These are phyloP conservation scores for Hanseniaspora mollemarum DNA, from an alignment of 805 yeast species.

Conservation along the genomic window DNA sequence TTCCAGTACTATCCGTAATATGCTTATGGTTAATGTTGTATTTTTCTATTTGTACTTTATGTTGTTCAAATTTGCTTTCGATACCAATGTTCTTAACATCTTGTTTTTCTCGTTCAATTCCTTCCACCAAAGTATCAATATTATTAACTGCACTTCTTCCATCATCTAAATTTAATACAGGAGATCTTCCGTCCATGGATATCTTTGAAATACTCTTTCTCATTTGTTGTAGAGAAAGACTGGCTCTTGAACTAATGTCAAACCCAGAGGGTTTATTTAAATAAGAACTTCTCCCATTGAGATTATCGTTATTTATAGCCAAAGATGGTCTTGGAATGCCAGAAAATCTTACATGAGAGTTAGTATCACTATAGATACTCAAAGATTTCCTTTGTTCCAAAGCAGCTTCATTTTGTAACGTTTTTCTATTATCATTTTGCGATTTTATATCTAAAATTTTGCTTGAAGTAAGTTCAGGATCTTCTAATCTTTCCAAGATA, in stretches of 20 bases:
- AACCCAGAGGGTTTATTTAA: slow-evolving; percentile 26
- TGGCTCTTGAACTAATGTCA: slow-evolving; percentile 23
- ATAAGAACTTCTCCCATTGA: slow-evolving; percentile 26
- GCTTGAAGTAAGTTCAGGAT: slow-evolving; percentile 45
- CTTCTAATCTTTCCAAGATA: slow-evolving; percentile 59
- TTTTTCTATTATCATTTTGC: slow-evolving; percentile 51
- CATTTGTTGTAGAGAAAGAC: slow-evolving; percentile 27
- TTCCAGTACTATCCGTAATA: not conserved
- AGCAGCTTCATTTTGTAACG: slow-evolving; percentile 64
- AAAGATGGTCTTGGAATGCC: slow-evolving; percentile 6
- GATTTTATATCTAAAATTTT: slow-evolving; percentile 54
- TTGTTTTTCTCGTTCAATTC: slow-evolving; percentile 35
- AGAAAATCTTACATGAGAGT: slow-evolving; percentile 16
- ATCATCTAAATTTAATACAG: not conserved
- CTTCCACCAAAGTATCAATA: slow-evolving; percentile 40
- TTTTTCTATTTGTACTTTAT: slow-evolving; percentile 45
- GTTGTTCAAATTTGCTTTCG: slow-evolving; percentile 47
- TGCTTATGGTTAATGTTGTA: slow-evolving; percentile 30
- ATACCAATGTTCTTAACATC: slow-evolving; percentile 45
- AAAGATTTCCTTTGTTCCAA: slow-evolving; percentile 45
- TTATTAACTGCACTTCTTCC: slow-evolving; percentile 1
- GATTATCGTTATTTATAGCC: slow-evolving; percentile 19
- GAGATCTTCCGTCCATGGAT: slow-evolving; percentile 9
- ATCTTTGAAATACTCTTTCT: slow-evolving; percentile 25
- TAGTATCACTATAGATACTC: slow-evolving; percentile 26